Conservation (phyloP, 148 eudicot genomes). For the Diospyros lotus region DNA sequence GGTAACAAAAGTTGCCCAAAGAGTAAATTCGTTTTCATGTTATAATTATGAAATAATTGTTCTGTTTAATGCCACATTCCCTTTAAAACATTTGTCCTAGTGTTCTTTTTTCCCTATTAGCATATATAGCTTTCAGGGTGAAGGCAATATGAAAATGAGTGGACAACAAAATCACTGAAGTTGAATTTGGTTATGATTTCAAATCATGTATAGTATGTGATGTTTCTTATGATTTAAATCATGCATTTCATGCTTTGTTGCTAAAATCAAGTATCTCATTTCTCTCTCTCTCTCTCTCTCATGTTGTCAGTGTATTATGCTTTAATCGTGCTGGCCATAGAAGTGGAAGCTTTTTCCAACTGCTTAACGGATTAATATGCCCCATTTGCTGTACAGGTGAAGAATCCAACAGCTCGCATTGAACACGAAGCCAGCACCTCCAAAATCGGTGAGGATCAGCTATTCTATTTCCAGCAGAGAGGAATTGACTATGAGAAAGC, state of each 20-base stretch:
- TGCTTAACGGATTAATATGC: not conserved
- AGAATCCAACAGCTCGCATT: slow-evolving; percentile 61
- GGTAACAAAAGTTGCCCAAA: not conserved
- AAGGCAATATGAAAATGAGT: no score
- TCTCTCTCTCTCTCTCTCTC: not conserved
- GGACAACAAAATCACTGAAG: no score
- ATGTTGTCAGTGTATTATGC: not conserved
- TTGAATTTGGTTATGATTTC: no score
- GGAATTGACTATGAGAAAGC: slow-evolving; percentile 79
- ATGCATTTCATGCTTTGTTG: no score
- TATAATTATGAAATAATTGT: not conserved
- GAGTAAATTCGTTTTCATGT: not conserved
- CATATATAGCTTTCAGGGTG: no score
- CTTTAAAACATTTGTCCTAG: not conserved
- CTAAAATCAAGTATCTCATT: no score
- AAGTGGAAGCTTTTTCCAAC: not conserved
- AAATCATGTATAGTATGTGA: no score
- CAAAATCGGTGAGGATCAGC: slow-evolving; percentile 90
- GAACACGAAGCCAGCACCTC: slow-evolving; percentile 99
- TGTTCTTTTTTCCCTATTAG: not conserved
- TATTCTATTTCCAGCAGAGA: slow-evolving; percentile 84
- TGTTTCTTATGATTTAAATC: no score
- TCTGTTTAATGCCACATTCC: not conserved
- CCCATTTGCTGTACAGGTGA: slow-evolving; percentile 38
- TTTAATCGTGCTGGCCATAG: not conserved